Base-by-base conservation (phyloP, 2,329 filamentous ascomycete species). In the Aspergillus clavatus region DNA sequence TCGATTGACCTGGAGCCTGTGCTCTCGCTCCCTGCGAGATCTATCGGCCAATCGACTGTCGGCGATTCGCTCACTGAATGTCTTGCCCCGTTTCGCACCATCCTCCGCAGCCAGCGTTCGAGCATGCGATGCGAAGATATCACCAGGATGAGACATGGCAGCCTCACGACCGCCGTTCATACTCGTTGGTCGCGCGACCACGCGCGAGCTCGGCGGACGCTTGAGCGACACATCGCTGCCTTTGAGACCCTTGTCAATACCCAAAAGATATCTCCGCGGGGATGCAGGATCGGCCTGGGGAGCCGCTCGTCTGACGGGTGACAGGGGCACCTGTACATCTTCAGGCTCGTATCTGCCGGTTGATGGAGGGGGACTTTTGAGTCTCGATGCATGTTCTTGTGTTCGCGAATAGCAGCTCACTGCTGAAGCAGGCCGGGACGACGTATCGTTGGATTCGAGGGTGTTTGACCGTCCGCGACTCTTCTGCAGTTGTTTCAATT, bases 61-160 rank as follows among this genome's bases (percentile, higher is more conserved):
- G 1, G 87, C 84, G 49, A 98, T 79, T 38, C 90, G 78, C 66
- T 97, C 89, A 61, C 87, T 95, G 67, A 97, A 98, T 43, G 81
- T 76, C 56, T 81, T 83, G 16, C 62, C 58, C 37, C 55, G 67
- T 47, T 42, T 55, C 19, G 50, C 41, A 12, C 53, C 60, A 33
- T 55, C 63, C 12, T 48, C 55, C 8, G 55, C 48, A 7, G 58
- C 51, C 24, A 62, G 61, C 6, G 56, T 55, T 8, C 59, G 58
- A 12, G 55, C 53, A 40, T 59, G 52, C 7, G 57, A 48, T n/a
- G 45, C 46, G 18, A 59, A 52, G 7, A 53, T 36, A 40, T 57
- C 55, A 31, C 49, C 51, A 7, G 54, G 46, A 11, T 58, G 60
- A 14, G 63, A 51, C 14, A 53, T 50, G 7, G 50, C 48, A 31